Conservation (phyloP, 305 asterid species). For the Rubia peregrina region DNA sequence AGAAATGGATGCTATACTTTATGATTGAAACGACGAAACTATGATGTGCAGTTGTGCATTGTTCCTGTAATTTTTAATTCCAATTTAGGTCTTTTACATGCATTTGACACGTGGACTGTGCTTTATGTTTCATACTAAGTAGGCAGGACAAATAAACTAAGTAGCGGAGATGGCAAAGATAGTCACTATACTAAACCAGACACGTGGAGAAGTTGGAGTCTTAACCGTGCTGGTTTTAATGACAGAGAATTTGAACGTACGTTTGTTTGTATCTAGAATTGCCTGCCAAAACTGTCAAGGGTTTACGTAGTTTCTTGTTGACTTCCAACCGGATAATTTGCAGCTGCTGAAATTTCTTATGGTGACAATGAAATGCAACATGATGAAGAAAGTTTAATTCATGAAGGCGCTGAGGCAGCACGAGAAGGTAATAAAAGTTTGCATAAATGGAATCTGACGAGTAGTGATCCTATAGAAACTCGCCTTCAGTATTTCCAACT, state of each 20-base stretch:
- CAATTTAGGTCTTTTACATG: conserved; percentile 6
- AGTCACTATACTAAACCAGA: conserved; percentile 43
- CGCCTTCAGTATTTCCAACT: conserved; percentile 54
- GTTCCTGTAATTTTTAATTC: not conserved
- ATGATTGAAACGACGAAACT: not conserved
- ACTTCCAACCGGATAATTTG: conserved; percentile 20
- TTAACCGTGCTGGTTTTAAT: conserved; percentile 44
- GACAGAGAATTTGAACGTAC: conserved; percentile 60
- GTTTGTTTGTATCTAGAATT: conserved; percentile 3
- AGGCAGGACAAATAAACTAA: conserved; percentile 30
- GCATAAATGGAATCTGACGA: conserved; percentile 26
- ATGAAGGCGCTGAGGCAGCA: conserved; percentile 24
- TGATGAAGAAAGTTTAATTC: conserved; percentile 28
- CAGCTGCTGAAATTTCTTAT: conserved; percentile 79
- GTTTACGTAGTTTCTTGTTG: conserved; percentile 11
- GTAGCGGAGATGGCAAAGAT: conserved; percentile 23
- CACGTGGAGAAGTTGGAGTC: conserved; percentile 68
- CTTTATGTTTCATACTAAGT: conserved; percentile 32
- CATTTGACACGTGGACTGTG: conserved; percentile 28
- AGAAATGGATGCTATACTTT: not conserved
- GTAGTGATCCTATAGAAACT: conserved; percentile 35
- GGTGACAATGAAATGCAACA: conserved; percentile 24
- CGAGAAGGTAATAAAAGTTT: conserved; percentile 30
- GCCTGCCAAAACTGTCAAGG: conserved; percentile 6
- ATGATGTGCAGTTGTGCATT: not conserved